These are phyloP conservation scores for button mushroom (Agaricus bisporus) DNA, from an alignment of 768 basidiomycete species.

Conservation along the genomic window DNA sequence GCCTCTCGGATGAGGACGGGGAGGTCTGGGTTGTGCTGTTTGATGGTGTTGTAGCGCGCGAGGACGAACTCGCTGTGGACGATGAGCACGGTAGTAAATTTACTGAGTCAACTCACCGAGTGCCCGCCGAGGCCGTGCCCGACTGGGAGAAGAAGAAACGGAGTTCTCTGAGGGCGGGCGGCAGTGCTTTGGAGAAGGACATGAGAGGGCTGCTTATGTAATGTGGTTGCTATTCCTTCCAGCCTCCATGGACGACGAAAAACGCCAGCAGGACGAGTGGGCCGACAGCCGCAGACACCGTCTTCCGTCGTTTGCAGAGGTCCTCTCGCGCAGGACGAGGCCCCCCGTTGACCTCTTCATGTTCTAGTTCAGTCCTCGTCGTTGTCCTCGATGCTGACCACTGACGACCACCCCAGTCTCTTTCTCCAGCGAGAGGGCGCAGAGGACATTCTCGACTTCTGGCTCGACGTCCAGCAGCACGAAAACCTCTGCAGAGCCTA, in stretches of 20 bases:
- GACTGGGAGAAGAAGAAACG: constrained; percentile 78
- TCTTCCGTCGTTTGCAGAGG: constrained; percentile 86
- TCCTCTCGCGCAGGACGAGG: constrained; percentile 82
- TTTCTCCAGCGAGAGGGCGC: constrained; percentile 94
- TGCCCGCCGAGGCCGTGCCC: constrained; percentile 69
- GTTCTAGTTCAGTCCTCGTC: constrained; percentile 82
- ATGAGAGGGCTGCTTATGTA: constrained; percentile 24
- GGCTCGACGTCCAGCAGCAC: constrained; percentile 99
- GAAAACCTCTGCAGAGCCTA: constrained; percentile 98
- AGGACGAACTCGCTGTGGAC: constrained; percentile 70
- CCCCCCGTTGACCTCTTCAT: constrained; percentile 98
- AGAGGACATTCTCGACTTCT: constrained; percentile 96
- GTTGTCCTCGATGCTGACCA: not conserved
- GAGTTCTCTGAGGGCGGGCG: constrained; percentile 75
- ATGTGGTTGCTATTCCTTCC: constrained; percentile 26
- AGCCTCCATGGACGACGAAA: constrained; percentile 40
- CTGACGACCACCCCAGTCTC: constrained; percentile 43
- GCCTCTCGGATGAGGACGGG: constrained; percentile 81
- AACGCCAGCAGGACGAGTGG: constrained; percentile 85
- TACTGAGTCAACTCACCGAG: constrained; percentile 45
- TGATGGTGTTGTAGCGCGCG: constrained; percentile 67
- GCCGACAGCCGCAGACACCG: constrained; percentile 63
- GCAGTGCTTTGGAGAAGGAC: constrained; percentile 61
- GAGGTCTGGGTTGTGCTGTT: constrained; percentile 82
- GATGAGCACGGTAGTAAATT: constrained; percentile 8